Base-by-base conservation (phyloP, 2,329 filamentous ascomycete species). In the Fusarium clavum region DNA sequence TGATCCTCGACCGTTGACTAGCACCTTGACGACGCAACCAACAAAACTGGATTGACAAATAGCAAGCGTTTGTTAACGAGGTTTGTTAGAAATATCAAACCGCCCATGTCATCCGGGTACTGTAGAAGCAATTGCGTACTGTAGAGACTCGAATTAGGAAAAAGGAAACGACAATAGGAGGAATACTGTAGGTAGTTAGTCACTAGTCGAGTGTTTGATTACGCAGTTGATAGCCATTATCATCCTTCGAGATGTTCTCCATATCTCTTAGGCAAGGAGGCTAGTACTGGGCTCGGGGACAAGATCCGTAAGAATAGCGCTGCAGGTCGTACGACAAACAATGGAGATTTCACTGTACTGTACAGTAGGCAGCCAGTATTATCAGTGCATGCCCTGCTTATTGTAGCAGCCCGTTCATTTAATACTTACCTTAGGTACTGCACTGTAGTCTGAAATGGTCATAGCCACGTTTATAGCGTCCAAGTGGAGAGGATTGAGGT, bases 201-300 rank as follows among this genome's bases (percentile, higher is more conserved):
- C 20, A n/a, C 7, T 24, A 45, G 11, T 29, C 27, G 20, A 58
- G 54, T 72, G 72, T 67, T 61, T 73, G 61, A 67, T 68, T 38
- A 38, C 34, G 3, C 65, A 71, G 51, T 34, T 40, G 38, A 38
- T 38, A 40, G 27, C 22, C 27, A 44, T 56, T 56, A 20, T 38
- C 22, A 57, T 46, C 44, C 29, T 58, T 24, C 45, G 57, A 55
- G 46, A 47, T 47, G 20, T 53, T 57, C 58, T 38, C 24, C 27
- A 63, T 56, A 24, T 34, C 20, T 30, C 25, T 22, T 32, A 57
- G 52, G 43, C 44, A 63, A 54, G 48, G 58, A 63, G 34, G 34
- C 22, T 63, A 20, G 22, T 52, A 34, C n/a, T 27, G 24, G 46
- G 22, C 29, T 47, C 34, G 49, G 43, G 61, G 32, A 56, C 18